phyloP scores from a whole-genome alignment of 495 filamentous ascomycete species.

The Penicillium parvum region DNA sequence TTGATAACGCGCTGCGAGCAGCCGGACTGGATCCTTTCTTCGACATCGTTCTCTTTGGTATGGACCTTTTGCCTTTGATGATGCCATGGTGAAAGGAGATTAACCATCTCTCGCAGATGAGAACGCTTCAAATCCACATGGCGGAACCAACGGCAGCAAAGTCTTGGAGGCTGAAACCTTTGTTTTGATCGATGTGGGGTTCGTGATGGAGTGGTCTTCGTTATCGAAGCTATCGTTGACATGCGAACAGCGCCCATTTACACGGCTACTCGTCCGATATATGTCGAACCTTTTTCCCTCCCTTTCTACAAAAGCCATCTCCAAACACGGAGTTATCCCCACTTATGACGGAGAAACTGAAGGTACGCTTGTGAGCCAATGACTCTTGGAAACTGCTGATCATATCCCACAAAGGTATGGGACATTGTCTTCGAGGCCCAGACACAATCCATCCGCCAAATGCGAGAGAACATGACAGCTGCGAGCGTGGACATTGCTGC shows the following conservation, averaged over 20 bases:
- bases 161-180: slow-evolving; percentile 46
- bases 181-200: slow-evolving; percentile 55
- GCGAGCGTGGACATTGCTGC: slow-evolving; percentile 53
- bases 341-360: slow-evolving; percentile 40
- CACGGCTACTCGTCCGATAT: slow-evolving; percentile 56
- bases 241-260: slow-evolving; percentile 40
- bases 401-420: too few species aligned
- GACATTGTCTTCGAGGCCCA: slow-evolving; percentile 49
- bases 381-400: too few species aligned
- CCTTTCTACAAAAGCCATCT: slow-evolving; percentile 23
- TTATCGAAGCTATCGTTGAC: slow-evolving; percentile 11
- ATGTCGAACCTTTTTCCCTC: slow-evolving; percentile 51
- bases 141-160: slow-evolving; percentile 47
- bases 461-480: slow-evolving; percentile 42
- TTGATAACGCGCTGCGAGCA: slow-evolving; percentile 45
- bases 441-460: slow-evolving; percentile 36
- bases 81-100: neutral
- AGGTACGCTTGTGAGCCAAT: slow-evolving; percentile 13
- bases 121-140: slow-evolving; percentile 50
- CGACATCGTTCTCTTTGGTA: slow-evolving; percentile 52
- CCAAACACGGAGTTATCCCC: slow-evolving; percentile 4
- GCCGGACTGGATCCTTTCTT: slow-evolving; percentile 50
- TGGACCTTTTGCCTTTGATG: neutral
- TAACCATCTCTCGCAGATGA: slow-evolving; percentile 27
- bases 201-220: neutral